Base-by-base conservation (phyloP, 2,329 filamentous ascomycete genomes). In the Cercospora berteroae region DNA sequence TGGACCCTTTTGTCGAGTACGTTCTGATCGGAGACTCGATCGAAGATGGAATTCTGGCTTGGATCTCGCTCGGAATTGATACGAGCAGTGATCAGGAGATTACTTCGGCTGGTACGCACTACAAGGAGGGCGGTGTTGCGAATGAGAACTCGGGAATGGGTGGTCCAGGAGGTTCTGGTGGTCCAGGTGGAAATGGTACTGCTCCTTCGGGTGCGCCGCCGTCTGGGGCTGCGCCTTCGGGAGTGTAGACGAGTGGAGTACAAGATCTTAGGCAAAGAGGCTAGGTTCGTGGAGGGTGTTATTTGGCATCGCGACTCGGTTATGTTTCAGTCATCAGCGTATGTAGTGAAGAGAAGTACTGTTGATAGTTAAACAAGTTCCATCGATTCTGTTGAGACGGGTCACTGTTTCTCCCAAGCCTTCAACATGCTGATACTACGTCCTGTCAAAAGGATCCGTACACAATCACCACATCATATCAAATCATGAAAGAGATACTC, bases 1-100 rank as follows among this genome's bases (percentile, higher is more conserved):
- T 84, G 67, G 85, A 88, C 72, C 88, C 87, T 0, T 81, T 88
- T 73, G 79, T 87, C 67, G 82, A 88, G 73, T 88, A 87, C 71
- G 81, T 85, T 12, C 79, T 84, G 13, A 81, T 89, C 2, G 86
- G 87, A 7, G 82, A 88, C 52, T 76, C 78, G 36, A 74, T 85
- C 10, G 69, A 77, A 4, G 84, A 87, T 60, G 86, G 86, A 42
- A 72, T 87, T 33, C 78, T 88, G 62, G 82, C 80, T 7, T 88
- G 85, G 84, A 82, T 87, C 67, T 80, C 80, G 3, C 78, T 87
- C 50, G 85, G 82, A 5, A 80, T 87, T 57, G 82, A 83, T 68
- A 73, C 77, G 33, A 71, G 77, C 39, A 75, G 70, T 25, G 74
- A 72, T 52, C 23, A 69, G 6, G 65, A 70, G 7, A 63, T 72